Base-by-base conservation (phyloP, 169 alveolate species). In the Plasmodium gonderi region DNA sequence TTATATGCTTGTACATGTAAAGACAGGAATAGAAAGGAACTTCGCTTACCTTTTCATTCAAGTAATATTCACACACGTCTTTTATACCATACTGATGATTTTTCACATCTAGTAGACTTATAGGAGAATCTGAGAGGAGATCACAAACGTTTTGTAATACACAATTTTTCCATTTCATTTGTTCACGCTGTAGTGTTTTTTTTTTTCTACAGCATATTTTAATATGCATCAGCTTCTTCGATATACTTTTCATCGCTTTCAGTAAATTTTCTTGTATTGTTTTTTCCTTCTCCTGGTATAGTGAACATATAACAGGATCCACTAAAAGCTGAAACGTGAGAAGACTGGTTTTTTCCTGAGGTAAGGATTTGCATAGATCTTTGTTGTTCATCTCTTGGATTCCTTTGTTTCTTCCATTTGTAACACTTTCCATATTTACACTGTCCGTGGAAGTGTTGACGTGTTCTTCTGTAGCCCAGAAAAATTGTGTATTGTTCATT, bases 231-330 rank as follows among this genome's bases (percentile, higher is more conserved):
- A 90, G 51, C 49, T 79, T 77, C 54, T 79, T 76, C 11, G 90
- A 68, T 67, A 90, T 79, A n/a, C 20, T 78, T 45, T 67, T 90
- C 44, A 90, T 49, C 54, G 94, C 68, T 65, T 79, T 64, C 33
- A 90, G 31, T 79, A 90, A 45, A 49, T 38, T 64, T 7, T 8
- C 33, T 42, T 90, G 94, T 20, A 90, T 14, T n/a, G 33, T 33
- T 69, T 33, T 12, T 45, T 90, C 94, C 69, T 79, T 90, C 51
- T 90, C 94, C 31, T 90, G 81, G 74, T 90, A 90, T 33, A 90
- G 79, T 5, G 94, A 20, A 51, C 31, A 11, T 20, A 90, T 77
- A 33, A 90, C 54, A 42, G 94, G 94, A 69, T 90, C 94, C 17
- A 78, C 94, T 67, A 90, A 64, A 40, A 90, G 76, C 40, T 90